phyloP scores from a whole-genome alignment of 1,284 basidiomycete genomes.

The Termitomyces sp. region DNA sequence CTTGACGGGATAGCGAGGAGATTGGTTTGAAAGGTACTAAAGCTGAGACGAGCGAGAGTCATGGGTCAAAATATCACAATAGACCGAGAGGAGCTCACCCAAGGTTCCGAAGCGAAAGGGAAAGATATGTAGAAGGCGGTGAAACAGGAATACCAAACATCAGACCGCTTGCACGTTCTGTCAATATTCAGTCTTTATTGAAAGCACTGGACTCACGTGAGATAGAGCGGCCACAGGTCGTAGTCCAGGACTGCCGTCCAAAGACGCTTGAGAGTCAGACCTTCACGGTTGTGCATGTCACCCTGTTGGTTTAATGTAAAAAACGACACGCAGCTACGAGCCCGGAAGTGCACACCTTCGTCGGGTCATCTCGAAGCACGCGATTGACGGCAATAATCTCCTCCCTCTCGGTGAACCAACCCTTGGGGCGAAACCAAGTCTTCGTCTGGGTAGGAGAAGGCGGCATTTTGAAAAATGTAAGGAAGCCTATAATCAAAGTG shows the following conservation, averaged over 20 bases:
- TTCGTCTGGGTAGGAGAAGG: slow-evolving; percentile 65
- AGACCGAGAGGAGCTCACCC: slow-evolving; percentile 30
- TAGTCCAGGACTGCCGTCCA: slow-evolving; percentile 57
- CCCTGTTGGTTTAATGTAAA: slow-evolving; percentile 27
- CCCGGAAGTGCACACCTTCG: slow-evolving; percentile 36
- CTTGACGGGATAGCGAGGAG: slow-evolving; percentile 55
- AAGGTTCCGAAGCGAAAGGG: slow-evolving; percentile 52
- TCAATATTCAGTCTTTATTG: not conserved
- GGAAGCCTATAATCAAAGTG: slow-evolving; percentile 53
- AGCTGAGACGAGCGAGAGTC: slow-evolving; percentile 29
- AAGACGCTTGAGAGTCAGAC: slow-evolving; percentile 49
- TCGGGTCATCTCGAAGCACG: slow-evolving; percentile 68
- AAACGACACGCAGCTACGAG: not conserved
- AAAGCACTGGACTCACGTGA: slow-evolving; percentile 35
- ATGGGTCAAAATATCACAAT: not conserved
- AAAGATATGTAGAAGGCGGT: slow-evolving; percentile 54
- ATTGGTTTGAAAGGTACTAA: slow-evolving; percentile 57
- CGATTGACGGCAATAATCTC: slow-evolving; percentile 53
- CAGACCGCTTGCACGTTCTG: slow-evolving; percentile 28
- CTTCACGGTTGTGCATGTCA: slow-evolving; percentile 78
- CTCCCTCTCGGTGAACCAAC: slow-evolving; percentile 63
- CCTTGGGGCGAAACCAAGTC: slow-evolving; percentile 60
- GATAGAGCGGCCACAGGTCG: slow-evolving; percentile 68
- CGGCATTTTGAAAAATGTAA: slow-evolving; percentile 67
- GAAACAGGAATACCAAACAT: slow-evolving; percentile 43